Evolutionary conservation across 139 green algal genomes (phyloP), one percentile per base, ranked within the genome.

Genomic region (Micromonas pusilla): DNA sequence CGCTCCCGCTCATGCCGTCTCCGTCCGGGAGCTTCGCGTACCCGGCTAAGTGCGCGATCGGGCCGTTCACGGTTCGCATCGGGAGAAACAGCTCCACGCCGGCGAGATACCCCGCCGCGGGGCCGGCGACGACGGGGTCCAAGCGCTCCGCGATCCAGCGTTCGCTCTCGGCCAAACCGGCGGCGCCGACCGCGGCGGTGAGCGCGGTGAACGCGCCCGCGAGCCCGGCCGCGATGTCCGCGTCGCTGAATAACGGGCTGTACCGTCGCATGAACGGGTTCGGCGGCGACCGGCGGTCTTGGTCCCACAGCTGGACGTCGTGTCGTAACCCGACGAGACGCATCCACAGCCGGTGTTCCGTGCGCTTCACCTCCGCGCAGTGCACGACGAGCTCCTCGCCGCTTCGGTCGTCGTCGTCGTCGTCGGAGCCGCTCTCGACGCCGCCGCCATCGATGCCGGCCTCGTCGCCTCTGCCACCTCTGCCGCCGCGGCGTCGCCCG

Each of bases 301-400:
- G 45, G 33, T 78, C 64, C 77, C 77, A 82, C 1, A 77, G 25
- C 36, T 82, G 67, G 21, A 82, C 30, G 36, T 82, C 77, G 52
- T 82, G 77, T 54, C 77, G 52, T 2, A 70, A 4, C 0, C 77
- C 77, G 9, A 82, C 77, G 25, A 82, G 54, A 23, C 77, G 39
- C 34, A 82, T 52, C 77, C 77, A 82, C 52, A 54, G 63, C 30
- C 77, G 67, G 30, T 75, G 66, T 63, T 71, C 68, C 1, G 77
- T 82, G 57, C 30, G 34, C 26, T 53, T 26, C 13, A 82, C 77
- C 57, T 75, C 66, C 3, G 77, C 77, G 28, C 68, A 82, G 33
- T 82, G 77, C 26, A 75, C 28, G 19, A 80, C 60, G 2, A 52
- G 30, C 1, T 26, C 76, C 1, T 34, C 33, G 3, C 13, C 63